Base-by-base conservation (phyloP, 2,329 filamentous ascomycete species). In the Monosporascus sp. region DNA sequence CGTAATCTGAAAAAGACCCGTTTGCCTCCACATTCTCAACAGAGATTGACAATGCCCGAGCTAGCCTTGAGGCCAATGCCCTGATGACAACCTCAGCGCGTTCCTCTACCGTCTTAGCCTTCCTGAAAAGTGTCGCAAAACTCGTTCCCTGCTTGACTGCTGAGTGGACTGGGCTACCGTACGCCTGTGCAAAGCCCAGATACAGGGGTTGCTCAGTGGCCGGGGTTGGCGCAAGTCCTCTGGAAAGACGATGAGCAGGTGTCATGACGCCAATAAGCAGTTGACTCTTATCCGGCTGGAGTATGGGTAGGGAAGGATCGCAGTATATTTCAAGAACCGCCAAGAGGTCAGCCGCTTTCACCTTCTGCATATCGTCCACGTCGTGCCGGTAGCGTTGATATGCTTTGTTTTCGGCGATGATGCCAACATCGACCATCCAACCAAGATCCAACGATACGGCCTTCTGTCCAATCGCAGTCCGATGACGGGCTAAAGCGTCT, bases 1-100 rank as follows among this genome's bases (percentile, higher is more conserved):
- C 65, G 40, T 59, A 58, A 3, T 63, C 63, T 0, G 62, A 61
- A 1, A 66, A 53, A 3, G 56, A 56, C 41, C 55, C 57, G 4
- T 50, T 40, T 2, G 46, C 16, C 45, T 64, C 56, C 41, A 44
- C 41, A 11, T 44, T 24, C 8, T 44, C 41, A 11, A 9, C 3
- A 14, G 16, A 9, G 20, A 62, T 53, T 17, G 46, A 38, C 20
- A 64, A 48, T 5, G 56, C 52, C 16, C 47, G 46, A 0, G 60
- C 52, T 11, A 64, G 52, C 31, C 56, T 60, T 3, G 31, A 44
- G 3, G 45, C 26, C 11, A 63, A 43, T 2, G 47, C 45, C 22
- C 51, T 50, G 8, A 34, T 38, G 22, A 62, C 51, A 16, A 54
- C 50, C 5, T 45, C n/a, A 9, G 41, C n/a, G n/a, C 22, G 17